Conservation (phyloP, 768 basidiomycete genomes). For the Mycena galopus region DNA sequence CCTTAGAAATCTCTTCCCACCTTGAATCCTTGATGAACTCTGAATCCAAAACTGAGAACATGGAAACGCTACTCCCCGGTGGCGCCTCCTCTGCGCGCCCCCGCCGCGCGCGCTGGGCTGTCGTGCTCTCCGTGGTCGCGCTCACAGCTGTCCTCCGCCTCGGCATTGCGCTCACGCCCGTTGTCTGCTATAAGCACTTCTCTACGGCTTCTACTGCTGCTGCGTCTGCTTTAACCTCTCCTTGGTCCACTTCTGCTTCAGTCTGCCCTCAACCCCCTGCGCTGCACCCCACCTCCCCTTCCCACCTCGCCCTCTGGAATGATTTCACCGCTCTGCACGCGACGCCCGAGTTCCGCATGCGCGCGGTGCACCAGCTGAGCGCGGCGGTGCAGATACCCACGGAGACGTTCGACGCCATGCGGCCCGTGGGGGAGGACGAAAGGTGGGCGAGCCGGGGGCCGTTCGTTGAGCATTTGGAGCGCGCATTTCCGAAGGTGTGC, state of each 20-base stretch:
- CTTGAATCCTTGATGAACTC: no score
- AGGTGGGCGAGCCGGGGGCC: conserved; percentile 55
- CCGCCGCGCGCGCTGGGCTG: no score
- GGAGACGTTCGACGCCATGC: conserved; percentile 63
- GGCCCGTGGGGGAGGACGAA: conserved; percentile 58
- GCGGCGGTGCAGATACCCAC: conserved; percentile 55
- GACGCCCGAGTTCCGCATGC: conserved; percentile 43
- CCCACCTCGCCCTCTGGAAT: conserved; percentile 29
- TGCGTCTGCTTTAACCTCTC: no score
- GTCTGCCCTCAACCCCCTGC: conserved; percentile 23
- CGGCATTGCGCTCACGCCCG: no score
- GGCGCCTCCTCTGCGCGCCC: no score
- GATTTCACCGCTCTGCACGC: conserved; percentile 24
- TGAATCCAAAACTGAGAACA: no score
- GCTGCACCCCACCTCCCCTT: conserved; percentile 8
- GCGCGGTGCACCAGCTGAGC: conserved; percentile 48
- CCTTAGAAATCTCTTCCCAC: no score
- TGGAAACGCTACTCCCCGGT: no score
- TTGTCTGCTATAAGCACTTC: no score
- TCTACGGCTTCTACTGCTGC: no score
- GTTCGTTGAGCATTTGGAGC: conserved; percentile 55
- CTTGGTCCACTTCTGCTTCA: neutral
- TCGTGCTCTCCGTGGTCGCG: no score
- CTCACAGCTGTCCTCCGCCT: no score
- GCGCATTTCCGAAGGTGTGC: conserved; percentile 67